Conservation (phyloP, 805 yeast genomes). For the Cyberlindnera mrakii region DNA sequence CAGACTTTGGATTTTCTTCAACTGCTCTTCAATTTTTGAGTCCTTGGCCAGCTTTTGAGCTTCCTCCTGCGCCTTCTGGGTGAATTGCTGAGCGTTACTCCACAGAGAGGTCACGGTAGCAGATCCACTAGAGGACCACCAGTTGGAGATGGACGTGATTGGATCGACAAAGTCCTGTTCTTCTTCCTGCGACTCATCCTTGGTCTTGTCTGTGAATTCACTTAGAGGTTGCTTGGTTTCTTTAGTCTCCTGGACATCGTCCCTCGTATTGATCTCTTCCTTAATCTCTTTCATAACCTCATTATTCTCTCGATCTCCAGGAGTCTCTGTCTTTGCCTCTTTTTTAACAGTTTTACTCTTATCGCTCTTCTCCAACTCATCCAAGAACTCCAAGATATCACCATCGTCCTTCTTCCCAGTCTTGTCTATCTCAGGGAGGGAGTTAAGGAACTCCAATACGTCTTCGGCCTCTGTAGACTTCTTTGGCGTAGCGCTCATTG, state of each 20-base stretch:
- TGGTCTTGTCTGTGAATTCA: not conserved
- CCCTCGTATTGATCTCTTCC: slow-evolving; percentile 10
- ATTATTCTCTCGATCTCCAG: slow-evolving; percentile 17
- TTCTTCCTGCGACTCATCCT: not conserved
- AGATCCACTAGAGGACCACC: slow-evolving; percentile 75
- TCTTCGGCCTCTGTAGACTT: slow-evolving; percentile 57
- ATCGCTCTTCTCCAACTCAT: slow-evolving; percentile 51
- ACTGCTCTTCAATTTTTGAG: slow-evolving; percentile 23
- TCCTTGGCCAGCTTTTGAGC: slow-evolving; percentile 26
- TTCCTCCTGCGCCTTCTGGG: slow-evolving; percentile 31
- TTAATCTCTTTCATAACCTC: slow-evolving; percentile 13
- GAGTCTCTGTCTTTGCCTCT: slow-evolving; percentile 6
- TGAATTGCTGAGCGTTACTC: slow-evolving; percentile 54
- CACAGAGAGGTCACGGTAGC: slow-evolving; percentile 58
- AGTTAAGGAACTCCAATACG: slow-evolving; percentile 73
- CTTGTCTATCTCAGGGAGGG: slow-evolving; percentile 52
- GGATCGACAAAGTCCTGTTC: slow-evolving; percentile 44
- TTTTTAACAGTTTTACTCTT: slow-evolving; percentile 15
- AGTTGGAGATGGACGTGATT: slow-evolving; percentile 54
- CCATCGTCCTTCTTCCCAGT: slow-evolving; percentile 22
- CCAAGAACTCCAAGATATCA: slow-evolving; percentile 39
- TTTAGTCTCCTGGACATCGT: slow-evolving; percentile 6
- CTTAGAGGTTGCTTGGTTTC: not conserved
- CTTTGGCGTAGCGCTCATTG: slow-evolving; percentile 20
- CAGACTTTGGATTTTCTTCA: slow-evolving; percentile 27